Conservation (phyloP, 176 grass and related monocot species). For the Ananas comosus region DNA sequence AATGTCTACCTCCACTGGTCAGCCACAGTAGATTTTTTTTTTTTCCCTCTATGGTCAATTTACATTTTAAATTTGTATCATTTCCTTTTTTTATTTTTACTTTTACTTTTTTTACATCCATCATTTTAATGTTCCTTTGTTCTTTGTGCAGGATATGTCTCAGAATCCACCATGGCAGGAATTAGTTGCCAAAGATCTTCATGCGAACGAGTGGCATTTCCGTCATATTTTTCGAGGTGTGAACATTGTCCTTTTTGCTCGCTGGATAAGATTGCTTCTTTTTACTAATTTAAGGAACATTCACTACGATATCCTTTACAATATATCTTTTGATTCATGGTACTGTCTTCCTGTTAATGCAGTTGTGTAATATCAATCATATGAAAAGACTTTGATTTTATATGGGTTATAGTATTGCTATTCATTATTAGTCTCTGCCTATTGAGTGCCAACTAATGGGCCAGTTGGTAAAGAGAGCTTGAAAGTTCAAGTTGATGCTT, state of each 20-base stretch:
- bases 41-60: neutral
- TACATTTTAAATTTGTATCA: neutral
- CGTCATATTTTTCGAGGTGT: constrained; percentile 93
- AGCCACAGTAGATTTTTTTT: constrained; percentile 22
- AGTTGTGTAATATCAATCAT: neutral
- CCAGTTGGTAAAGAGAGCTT: neutral
- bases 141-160: constrained; percentile 68
- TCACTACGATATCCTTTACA: neutral
- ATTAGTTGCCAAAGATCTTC: constrained; percentile 87
- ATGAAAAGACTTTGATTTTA: neutral
- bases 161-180: constrained; percentile 91
- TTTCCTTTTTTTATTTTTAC: neutral
- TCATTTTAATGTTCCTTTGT: neutral
- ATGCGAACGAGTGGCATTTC: constrained; percentile 87
- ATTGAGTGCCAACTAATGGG: neutral
- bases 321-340: neutral
- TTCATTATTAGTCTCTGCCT: neutral
- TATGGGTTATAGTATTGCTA: neutral
- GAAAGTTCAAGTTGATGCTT: neutral
- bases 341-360: neutral
- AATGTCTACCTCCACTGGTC: constrained; percentile 89
- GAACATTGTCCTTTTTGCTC: neutral
- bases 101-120: neutral
- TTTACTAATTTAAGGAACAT: neutral
- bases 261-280: neutral